Conservation (phyloP, 2,329 filamentous ascomycete genomes). For the Helicocarpus griseus region DNA sequence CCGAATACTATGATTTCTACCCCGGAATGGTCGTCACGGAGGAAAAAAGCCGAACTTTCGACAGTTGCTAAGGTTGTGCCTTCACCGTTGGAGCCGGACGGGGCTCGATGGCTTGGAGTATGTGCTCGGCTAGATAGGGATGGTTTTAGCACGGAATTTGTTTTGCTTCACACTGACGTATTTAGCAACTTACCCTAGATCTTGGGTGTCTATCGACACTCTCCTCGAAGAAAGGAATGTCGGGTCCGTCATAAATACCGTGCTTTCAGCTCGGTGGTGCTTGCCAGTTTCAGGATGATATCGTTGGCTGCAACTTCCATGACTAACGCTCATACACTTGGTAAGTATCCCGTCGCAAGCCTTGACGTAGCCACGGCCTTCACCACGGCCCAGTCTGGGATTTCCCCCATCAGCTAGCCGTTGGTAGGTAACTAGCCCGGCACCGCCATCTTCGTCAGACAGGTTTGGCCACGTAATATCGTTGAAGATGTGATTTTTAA, state of each 20-base stretch:
- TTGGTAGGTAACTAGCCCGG: slow-evolving; percentile 83
- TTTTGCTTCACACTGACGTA: neutral
- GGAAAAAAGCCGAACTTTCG: slow-evolving; percentile 89
- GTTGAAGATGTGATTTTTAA: slow-evolving; percentile 95
- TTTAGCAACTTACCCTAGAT: slow-evolving; percentile 20
- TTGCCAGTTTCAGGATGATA: slow-evolving; percentile 39
- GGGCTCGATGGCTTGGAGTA: neutral
- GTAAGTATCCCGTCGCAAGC: slow-evolving; percentile 83
- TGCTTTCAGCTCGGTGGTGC: slow-evolving; percentile 50
- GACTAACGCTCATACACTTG: slow-evolving; percentile 77
- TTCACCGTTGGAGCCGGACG: slow-evolving; percentile 1
- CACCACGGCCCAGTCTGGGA: slow-evolving; percentile 68
- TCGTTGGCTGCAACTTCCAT: slow-evolving; percentile 76
- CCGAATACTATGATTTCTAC: slow-evolving; percentile 87
- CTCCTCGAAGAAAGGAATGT: slow-evolving; percentile 35
- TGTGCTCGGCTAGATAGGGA: neutral
- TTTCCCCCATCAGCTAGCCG: slow-evolving; percentile 83
- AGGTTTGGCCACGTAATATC: slow-evolving; percentile 97
- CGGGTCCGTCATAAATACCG: slow-evolving; percentile 36
- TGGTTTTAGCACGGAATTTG: neutral
- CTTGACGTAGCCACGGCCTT: slow-evolving; percentile 74
- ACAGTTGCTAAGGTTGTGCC: slow-evolving; percentile 19
- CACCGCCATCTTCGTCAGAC: slow-evolving; percentile 90
- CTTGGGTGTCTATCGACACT: slow-evolving; percentile 24
- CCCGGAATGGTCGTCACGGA: slow-evolving; percentile 61